These are phyloP conservation scores for Agaricales sp. DNA, from an alignment of 1,284 basidiomycete species.

Conservation along the genomic window DNA sequence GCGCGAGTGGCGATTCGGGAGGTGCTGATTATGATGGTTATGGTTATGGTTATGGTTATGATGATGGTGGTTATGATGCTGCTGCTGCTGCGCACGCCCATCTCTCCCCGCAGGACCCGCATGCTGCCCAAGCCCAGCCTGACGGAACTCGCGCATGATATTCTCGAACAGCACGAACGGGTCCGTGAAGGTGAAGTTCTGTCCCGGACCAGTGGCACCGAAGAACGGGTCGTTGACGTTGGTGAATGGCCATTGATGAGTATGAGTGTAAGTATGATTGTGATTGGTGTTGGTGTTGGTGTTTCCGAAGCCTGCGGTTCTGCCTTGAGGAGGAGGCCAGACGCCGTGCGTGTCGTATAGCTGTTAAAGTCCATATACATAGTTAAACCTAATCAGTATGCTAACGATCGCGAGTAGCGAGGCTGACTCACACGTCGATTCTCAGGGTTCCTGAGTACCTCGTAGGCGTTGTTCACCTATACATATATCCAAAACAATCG, in stretches of 20 bases:
- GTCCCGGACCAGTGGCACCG: slow-evolving; percentile 20
- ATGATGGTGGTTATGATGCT: slow-evolving; percentile 13
- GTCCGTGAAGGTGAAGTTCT: slow-evolving; percentile 44
- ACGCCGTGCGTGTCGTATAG: slow-evolving; percentile 60
- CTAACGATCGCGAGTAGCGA: neutral
- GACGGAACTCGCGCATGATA: slow-evolving; percentile 43
- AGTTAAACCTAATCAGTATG: neutral
- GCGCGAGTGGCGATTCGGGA: neutral
- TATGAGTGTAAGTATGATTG: slow-evolving; percentile 20
- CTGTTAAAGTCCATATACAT: slow-evolving; percentile 20
- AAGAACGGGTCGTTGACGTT: slow-evolving; percentile 21
- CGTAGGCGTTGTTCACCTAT: slow-evolving; percentile 32
- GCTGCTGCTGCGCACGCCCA: too few relatives aligned
- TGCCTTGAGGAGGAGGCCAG: slow-evolving; percentile 53
- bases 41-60: neutral
- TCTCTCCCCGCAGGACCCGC: slow-evolving; percentile 4
- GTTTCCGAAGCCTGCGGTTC: slow-evolving; percentile 15
- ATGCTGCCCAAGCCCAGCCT: slow-evolving; percentile 13
- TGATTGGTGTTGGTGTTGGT: slow-evolving; percentile 16
- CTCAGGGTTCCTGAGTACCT: slow-evolving; percentile 20
- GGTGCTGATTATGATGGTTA: neutral
- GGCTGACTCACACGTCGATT: neutral
- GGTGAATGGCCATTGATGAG: slow-evolving; percentile 16
- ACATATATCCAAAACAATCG: slow-evolving; percentile 10
- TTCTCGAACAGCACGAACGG: slow-evolving; percentile 64